Evolutionary conservation across 2,329 filamentous ascomycete genomes (phyloP).

Genomic region (Aphanoascus verrucosus): DNA sequence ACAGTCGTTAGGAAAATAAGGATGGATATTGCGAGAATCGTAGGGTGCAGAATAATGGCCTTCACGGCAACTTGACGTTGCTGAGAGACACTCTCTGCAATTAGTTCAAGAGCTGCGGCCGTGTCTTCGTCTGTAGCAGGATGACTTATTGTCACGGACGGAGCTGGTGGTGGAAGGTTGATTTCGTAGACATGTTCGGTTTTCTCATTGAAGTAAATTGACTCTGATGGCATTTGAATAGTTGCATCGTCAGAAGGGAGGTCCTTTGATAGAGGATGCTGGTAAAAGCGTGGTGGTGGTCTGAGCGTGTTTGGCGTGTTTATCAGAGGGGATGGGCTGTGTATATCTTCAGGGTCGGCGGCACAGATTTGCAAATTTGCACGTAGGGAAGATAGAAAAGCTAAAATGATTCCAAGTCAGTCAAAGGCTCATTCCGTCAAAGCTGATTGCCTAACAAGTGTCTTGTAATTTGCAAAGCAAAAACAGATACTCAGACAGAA

Average conservation of each 20-base stretch:
- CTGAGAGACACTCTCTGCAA: constrained; percentile 73
- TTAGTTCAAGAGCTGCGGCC: constrained; percentile 56
- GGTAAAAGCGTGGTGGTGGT: constrained; percentile 35
- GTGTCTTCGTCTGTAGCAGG: constrained; percentile 47
- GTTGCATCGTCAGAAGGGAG: background rate
- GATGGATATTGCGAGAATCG: constrained; percentile 35
- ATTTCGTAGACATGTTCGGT: background rate
- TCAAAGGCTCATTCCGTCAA: background rate
- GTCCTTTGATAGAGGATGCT: constrained; percentile 17
- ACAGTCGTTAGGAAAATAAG: constrained; percentile 31
- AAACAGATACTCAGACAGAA: background rate
- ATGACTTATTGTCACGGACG: constrained; percentile 26
- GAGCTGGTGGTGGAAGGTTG: constrained; percentile 15
- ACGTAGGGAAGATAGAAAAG: constrained; percentile 72
- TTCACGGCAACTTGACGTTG: constrained; percentile 60
- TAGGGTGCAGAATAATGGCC: constrained; percentile 52
- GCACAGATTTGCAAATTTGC: constrained; percentile 63
- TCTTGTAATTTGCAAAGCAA: background rate
- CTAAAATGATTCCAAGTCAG: constrained; percentile 35
- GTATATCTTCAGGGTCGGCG: constrained; percentile 20
- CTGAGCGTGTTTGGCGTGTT: constrained; percentile 48
- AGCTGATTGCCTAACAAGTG: too few species aligned
- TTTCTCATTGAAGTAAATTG: background rate
- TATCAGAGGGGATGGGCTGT: constrained; percentile 40
- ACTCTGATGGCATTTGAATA: constrained; percentile 15